Base-by-base conservation (phyloP, 2,329 filamentous ascomycete genomes). In the Trichoderma asperellum region DNA sequence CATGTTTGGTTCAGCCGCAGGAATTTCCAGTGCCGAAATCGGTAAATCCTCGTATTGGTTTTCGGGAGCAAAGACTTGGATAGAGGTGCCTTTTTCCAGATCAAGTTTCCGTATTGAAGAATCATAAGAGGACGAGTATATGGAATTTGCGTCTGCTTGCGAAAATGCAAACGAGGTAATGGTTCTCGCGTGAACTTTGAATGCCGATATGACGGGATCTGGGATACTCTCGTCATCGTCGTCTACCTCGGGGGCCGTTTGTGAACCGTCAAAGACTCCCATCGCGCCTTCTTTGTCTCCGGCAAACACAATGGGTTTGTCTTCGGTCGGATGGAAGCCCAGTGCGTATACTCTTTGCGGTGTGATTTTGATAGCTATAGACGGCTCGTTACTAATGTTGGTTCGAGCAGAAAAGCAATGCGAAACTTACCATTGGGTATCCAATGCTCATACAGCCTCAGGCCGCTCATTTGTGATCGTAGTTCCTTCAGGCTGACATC, bases 201-300 rank as follows among this genome's bases (percentile, higher is more conserved):
- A 91, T 0, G 92, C 94, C 0, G 93, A 92, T 18, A 98, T 92
- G n/a, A 89, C 86, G 0, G 94, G 94, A 43, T 93, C 89, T 0
- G 89, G 83, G 12, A 86, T 81, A 0, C 85, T 85, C 2, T 92
- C 91, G 10, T 92, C 91, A 34, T 92, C 89, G 10, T 88, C 87
- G 68, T 89, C 88, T 18, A 85, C 83, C 5, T 86, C 82, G n/a
- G 84, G 81, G 2, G 83, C 82, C 2, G 87, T 86, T 73, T 96
- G 93, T 0, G 92, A 94, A 1, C 91, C 94, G 76, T 99, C 95
- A 67, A 97, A 95, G 0, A 99, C 88, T 0, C 96, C 96, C 70
- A 98, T 85, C 29, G 93, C 92, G 1, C 96, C 95, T 73, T 96
- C 87, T 78, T 99, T 99, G 76, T 99, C 96, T 12, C 95, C 95